Conservation (phyloP, 176 grass and related monocot genomes). For the Aegilops longissima region DNA sequence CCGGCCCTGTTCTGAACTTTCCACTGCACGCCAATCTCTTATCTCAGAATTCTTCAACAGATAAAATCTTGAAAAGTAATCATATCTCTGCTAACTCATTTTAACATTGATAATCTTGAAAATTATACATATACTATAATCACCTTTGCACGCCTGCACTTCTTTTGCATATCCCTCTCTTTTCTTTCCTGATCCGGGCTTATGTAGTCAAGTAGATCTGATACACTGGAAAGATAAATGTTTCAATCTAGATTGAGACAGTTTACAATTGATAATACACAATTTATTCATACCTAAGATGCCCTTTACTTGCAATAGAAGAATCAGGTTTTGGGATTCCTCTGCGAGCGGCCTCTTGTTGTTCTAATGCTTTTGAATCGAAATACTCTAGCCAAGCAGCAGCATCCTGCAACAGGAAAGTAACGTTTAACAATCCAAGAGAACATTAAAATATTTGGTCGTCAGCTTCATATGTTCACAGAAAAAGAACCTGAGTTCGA, state of each 20-base stretch:
- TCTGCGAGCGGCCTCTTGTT: conserved; percentile 86
- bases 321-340: conserved; percentile 97
- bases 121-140: conserved; percentile 26
- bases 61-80: conserved; percentile 10
- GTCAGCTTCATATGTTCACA: conserved; percentile 7
- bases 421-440: conserved; percentile 23
- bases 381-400: conserved; percentile 98
- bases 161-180: conserved; percentile 78
- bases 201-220: conserved; percentile 99
- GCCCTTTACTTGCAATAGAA: conserved; percentile 98
- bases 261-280: conserved; percentile 31
- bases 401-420: conserved; percentile 73
- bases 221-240: conserved; percentile 78
- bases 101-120: conserved; percentile 17
- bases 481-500: conserved; percentile 80
- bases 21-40: background rate
- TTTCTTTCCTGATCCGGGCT: conserved; percentile 90
- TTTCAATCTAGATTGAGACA: conserved; percentile 58
- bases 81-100: background rate
- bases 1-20: background rate
- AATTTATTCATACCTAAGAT: conserved; percentile 86
- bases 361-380: conserved; percentile 90
- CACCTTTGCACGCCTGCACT: conserved; percentile 82
- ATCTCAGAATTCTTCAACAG: background rate
- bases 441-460: conserved; percentile 14